A percentile compares a stretch with the other conserved stretches of the same genome.
phyloP scores from a whole-genome alignment of 2,329 filamentous ascomycete genomes.

The Decorospora gaudefroyi region DNA sequence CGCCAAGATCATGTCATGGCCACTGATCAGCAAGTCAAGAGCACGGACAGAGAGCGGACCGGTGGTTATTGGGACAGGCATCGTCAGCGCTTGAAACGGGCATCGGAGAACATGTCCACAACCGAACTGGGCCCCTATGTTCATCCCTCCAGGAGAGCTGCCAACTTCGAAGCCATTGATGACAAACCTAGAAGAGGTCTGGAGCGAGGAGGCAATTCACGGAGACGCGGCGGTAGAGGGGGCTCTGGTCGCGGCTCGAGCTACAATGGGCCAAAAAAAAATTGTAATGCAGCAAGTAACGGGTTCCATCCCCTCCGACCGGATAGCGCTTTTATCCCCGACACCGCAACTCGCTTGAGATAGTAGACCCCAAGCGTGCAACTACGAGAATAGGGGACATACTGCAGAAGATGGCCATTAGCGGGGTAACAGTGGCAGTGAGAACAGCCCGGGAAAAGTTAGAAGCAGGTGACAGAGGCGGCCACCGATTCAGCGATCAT shows the following conservation, averaged over 20 bases:
- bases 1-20: neutral
- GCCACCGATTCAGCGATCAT: neutral
- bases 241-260: neutral
- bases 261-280: neutral
- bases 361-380: neutral
- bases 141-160: constrained; percentile 1
- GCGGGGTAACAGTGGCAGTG: neutral
- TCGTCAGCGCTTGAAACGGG: neutral
- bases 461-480: neutral
- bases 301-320: neutral
- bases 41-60: neutral
- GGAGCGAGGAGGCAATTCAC: no score
- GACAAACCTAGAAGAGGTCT: neutral
- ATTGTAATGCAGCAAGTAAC: neutral
- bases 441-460: neutral
- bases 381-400: neutral
- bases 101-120: neutral
- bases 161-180: neutral
- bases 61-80: neutral
- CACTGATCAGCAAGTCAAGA: neutral
- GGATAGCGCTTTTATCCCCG: neutral
- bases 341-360: neutral
- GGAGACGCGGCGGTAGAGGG: neutral
- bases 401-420: constrained; percentile 4
- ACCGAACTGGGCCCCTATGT: neutral